Percentiles rank a stretch among this genome's conserved stretches.
These are phyloP conservation scores for Sarocladium strictum DNA, from an alignment of 2,329 filamentous ascomycete genomes.

Conservation along the genomic window DNA sequence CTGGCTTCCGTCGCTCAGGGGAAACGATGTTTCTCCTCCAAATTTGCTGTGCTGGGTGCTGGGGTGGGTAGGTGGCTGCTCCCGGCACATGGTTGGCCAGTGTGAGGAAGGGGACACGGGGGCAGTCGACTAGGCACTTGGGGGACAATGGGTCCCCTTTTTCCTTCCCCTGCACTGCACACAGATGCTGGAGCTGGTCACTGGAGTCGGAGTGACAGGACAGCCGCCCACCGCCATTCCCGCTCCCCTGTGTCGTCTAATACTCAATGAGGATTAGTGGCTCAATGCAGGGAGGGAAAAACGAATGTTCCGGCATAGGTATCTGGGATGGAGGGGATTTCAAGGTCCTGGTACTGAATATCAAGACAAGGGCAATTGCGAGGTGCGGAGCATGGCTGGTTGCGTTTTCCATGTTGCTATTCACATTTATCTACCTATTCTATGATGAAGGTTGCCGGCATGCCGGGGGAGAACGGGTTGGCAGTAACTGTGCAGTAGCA, in stretches of 20 bases:
- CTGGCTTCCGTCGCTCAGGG: constrained; percentile 7
- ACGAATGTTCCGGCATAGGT: neutral
- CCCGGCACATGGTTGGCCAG: constrained; percentile 13
- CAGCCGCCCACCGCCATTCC: neutral
- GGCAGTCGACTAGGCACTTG: constrained; percentile 10
- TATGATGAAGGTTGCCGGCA: too few species aligned
- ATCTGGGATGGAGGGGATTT: neutral
- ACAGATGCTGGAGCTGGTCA: neutral
- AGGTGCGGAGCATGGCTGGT: too few species aligned
- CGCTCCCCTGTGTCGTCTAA: neutral
- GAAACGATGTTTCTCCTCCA: constrained; percentile 10
- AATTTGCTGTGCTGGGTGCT: constrained; percentile 9
- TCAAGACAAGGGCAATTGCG: too few species aligned
- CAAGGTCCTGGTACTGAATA: too few species aligned
- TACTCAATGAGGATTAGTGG: neutral
- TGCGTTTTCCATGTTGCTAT: too few species aligned
- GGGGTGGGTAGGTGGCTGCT: constrained; percentile 11
- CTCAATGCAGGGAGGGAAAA: neutral
- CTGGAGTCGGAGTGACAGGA: neutral
- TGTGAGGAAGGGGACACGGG: constrained; percentile 12
- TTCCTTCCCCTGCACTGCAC: neutral
- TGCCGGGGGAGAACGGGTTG: too few species aligned
- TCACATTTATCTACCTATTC: too few species aligned
- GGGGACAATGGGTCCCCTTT: constrained; percentile 10
- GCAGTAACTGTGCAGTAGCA: too few species aligned